Percentiles rank a stretch among this genome's conserved stretches.
Conservation (phyloP, 352 stramenopile genomes). For the Globisporangium cederbergense region DNA sequence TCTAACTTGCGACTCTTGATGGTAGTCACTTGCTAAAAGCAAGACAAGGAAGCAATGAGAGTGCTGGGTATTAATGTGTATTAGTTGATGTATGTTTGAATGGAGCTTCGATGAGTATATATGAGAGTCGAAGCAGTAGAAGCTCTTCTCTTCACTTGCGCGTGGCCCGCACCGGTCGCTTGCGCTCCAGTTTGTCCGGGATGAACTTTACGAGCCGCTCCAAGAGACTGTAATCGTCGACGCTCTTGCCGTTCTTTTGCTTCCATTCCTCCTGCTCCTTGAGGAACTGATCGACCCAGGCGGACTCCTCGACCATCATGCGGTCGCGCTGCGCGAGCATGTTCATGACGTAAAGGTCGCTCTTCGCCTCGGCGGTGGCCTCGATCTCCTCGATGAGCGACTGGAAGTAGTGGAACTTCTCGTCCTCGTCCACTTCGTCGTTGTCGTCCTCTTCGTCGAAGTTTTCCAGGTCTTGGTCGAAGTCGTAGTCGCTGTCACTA, state of each 20-base stretch:
- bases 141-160: not conserved
- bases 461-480: conserved; percentile 8
- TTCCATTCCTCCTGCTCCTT: conserved; percentile 29
- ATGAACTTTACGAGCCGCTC: conserved; percentile 9
- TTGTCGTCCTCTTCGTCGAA: conserved; percentile 18
- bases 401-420: conserved; percentile 13
- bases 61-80: not conserved
- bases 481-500: conserved; percentile 16
- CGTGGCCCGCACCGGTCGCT: conserved; percentile 6
- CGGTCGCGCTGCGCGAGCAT: conserved; percentile 24
- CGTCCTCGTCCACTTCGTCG: conserved; percentile 10
- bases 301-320: conserved; percentile 22
- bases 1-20: not conserved
- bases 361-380: conserved; percentile 1
- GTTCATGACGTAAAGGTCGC: conserved; percentile 26
- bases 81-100: not conserved
- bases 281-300: conserved; percentile 30
- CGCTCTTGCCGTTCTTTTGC: conserved; percentile 27
- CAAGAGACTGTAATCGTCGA: conserved; percentile 17
- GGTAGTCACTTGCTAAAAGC: not conserved
- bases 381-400: conserved; percentile 13
- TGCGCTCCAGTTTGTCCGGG: conserved; percentile 12
- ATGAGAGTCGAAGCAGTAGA: not conserved
- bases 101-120: not conserved
- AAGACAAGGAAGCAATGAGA: not conserved